Base-by-base conservation (phyloP, 2,329 filamentous ascomycete species). In the Paraconiothyrium brasiliense region DNA sequence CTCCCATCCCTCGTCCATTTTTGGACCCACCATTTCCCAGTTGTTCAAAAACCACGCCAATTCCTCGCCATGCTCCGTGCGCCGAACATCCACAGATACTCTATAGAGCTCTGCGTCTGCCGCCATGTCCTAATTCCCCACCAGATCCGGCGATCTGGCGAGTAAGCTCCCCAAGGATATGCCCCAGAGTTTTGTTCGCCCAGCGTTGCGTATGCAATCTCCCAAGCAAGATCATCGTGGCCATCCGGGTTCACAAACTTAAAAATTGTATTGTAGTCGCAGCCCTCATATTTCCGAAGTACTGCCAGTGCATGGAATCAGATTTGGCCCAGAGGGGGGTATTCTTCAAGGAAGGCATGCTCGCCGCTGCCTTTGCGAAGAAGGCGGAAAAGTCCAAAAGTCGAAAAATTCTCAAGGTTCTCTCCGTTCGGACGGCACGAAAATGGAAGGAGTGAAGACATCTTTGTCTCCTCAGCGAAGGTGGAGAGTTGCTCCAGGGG, bases 321-420 rank as follows among this genome's bases (percentile, higher is more conserved):
- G 9, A 39, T 39, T 14, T 4, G 9, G 35, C 16, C 60, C 63
- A 69, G 1, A 70, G 46, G n/a, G 44, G n/a, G 8, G 59, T 57
- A 11, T 66, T 35, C 51, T 57, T 56, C 8, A 70, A 47, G 14
- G 34, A 37, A 1, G 54, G 47, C 66, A 70, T 70, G 7, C 50
- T 57, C 10, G 54, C 13, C 16, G 62, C 62, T 35, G 65, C 65
- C 47, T 65, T 65, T n/a, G 67, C 63, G 37, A 71, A 69, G 20
- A 20, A 20, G 20, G 20, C 20, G 20, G 20, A 20, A 20, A 20
- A 20, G 20, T 20, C 20, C 20, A 5, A 32, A 41, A 13, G 57
- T 35, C 14, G 69, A 59, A 34, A 69, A 67, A 9, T 63, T 64
- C 2, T 24, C 30, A 2, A 69, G 34, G 2, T 27, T 52, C 9